Evolutionary conservation across 2,329 filamentous ascomycete species (phyloP).

Genomic region (Didymosphaeria variabile): DNA sequence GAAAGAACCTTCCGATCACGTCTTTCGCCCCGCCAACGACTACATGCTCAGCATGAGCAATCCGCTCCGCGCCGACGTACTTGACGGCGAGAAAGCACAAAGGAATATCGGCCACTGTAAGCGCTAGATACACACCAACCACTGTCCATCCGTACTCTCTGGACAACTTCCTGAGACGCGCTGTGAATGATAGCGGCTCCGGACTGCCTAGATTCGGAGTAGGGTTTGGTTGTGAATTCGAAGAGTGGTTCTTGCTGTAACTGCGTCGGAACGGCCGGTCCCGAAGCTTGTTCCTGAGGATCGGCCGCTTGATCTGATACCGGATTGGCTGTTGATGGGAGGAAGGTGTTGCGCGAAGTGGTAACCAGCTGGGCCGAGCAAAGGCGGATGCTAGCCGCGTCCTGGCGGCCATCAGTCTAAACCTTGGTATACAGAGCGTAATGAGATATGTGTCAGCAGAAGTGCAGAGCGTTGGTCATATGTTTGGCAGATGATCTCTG

Average conservation of each 20-base stretch:
- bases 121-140: conserved; percentile 81
- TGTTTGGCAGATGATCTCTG: background rate
- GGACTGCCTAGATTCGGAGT: conserved; percentile 38
- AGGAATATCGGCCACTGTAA: conserved; percentile 87
- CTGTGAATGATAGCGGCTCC: conserved; percentile 62
- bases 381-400: background rate
- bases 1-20: conserved; percentile 58
- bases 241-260: conserved; percentile 4
- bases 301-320: background rate
- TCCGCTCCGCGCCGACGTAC: conserved; percentile 81
- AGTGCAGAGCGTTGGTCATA: background rate
- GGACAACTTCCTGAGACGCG: conserved; percentile 77
- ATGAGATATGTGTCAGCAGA: background rate
- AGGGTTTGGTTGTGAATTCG: conserved; percentile 28
- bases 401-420: background rate
- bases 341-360: background rate
- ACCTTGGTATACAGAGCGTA: background rate
- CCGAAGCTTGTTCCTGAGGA: background rate
- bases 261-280: background rate
- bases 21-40: conserved; percentile 64
- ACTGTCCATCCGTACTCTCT: conserved; percentile 92
- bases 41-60: conserved; percentile 74
- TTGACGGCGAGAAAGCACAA: conserved; percentile 90
- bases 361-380: background rate
- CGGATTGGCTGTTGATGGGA: background rate